Base-by-base conservation (phyloP, 2,329 filamentous ascomycete species). In the Aspergillus persii region DNA sequence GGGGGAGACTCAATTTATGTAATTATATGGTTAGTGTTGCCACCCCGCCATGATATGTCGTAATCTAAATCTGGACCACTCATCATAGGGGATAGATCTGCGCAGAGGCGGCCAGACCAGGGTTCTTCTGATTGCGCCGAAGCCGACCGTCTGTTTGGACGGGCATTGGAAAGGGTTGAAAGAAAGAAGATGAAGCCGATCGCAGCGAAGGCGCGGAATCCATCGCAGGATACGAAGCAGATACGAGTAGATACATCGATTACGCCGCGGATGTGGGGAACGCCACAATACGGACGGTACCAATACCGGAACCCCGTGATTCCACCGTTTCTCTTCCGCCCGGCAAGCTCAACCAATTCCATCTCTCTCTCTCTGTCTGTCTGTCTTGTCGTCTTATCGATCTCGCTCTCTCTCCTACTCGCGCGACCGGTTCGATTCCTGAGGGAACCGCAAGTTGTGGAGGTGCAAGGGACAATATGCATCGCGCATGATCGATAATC, bases 401-500 rank as follows among this genome's bases (percentile, higher is more conserved):
- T 36, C 9, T 41, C 6, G 4, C 36, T n/a, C 36, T 41, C 4
- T 41, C 36, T 6, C 4, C 33, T 36, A 11, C 11, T 36, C 4
- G 1, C 4, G 1, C 3, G 2, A 36, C 3, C 9, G 33, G 9
- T 11, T 36, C n/a, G 15, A 41, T 41, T n/a, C 15, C 36, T 7
- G 36, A n/a, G 15, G 11, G 1, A 41, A 41, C n/a, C 36, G 15
- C 36, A 41, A n/a, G 36, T 5, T n/a, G 36, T 4, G 44, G 23
- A 26, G 44, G 8, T 27, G 44, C 44, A 47, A 47, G 44, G 44
- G 44, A 11, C 8, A 23, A 4, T 8, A 47, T 23, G 26, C 12
- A 26, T 23, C 26, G 12, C 33, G 59, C 63, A 61, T 52, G 53
- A 39, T n/a, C 36, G 26, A 33, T 61, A 31, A 63, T 50, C 31